These are phyloP conservation scores for Claviceps sp. DNA, from an alignment of 2,329 filamentous ascomycete species.

Conservation along the genomic window DNA sequence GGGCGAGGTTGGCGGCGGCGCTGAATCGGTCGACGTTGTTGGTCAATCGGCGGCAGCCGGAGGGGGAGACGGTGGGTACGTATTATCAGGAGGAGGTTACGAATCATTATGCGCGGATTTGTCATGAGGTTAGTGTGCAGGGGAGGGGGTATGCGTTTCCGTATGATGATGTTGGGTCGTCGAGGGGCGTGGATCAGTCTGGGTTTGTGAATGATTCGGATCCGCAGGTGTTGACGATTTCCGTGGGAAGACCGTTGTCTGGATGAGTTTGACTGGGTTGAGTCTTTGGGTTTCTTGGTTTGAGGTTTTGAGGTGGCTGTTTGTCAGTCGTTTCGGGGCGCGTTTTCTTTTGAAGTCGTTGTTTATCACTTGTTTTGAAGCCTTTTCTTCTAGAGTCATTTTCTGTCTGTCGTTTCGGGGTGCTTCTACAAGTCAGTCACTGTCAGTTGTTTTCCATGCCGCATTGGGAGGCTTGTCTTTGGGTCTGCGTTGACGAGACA, in stretches of 20 bases:
- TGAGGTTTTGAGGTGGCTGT: background rate
- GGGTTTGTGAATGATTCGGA: conserved; percentile 46
- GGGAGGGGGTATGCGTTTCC: conserved; percentile 56
- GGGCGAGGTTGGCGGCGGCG: conserved; percentile 60
- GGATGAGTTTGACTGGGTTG: background rate
- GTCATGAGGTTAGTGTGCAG: conserved; percentile 46
- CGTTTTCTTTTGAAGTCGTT: too few species aligned
- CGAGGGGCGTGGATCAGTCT: conserved; percentile 43
- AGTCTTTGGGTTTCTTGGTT: background rate
- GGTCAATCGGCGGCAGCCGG: conserved; percentile 35
- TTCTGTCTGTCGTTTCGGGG: too few species aligned
- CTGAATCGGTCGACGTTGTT: conserved; percentile 63
- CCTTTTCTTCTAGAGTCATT: too few species aligned
- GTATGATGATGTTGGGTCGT: conserved; percentile 53
- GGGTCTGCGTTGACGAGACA: too few species aligned
- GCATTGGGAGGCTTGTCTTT: too few species aligned
- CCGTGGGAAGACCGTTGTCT: conserved; percentile 31
- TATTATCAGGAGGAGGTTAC: conserved; percentile 44
- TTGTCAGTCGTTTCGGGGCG: too few species aligned
- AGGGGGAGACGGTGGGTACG: conserved; percentile 29
- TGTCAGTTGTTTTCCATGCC: too few species aligned
- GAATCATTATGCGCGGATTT: conserved; percentile 55
- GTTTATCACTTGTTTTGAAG: too few species aligned
- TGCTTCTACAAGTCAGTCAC: too few species aligned
- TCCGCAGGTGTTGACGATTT: conserved; percentile 42